Evolutionary conservation across 352 stramenopile species (phyloP).

Genomic region (Pythium rhizo-oryzae): DNA sequence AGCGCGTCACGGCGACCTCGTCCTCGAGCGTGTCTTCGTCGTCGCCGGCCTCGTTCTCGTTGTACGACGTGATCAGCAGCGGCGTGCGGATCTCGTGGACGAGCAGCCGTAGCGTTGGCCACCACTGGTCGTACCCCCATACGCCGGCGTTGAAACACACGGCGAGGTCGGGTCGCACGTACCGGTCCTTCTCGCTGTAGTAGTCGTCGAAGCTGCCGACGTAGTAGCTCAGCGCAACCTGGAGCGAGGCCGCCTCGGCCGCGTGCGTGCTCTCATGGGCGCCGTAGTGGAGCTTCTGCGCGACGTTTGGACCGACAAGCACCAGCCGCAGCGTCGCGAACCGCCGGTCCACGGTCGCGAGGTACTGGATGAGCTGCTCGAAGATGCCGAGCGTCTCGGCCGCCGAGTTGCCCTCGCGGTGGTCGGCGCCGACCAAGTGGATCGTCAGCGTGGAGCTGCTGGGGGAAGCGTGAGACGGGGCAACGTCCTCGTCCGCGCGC

Average conservation of each 20-base stretch:
- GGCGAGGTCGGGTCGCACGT: constrained; percentile 55
- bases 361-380: constrained; percentile 41
- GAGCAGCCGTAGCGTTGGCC: constrained; percentile 69
- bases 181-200: constrained; percentile 44
- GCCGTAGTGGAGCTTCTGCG: constrained; percentile 51
- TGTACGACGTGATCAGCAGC: constrained; percentile 86
- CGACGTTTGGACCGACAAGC: constrained; percentile 78
- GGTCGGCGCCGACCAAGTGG: constrained; percentile 74
- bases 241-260: constrained; percentile 20
- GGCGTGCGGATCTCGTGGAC: constrained; percentile 56
- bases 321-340: constrained; percentile 53
- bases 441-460: constrained; percentile 38
- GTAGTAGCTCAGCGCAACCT: constrained; percentile 68
- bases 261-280: constrained; percentile 29
- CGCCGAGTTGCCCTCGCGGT: constrained; percentile 70
- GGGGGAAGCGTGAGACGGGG: not conserved
- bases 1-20: constrained; percentile 42
- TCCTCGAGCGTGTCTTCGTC: constrained; percentile 80
- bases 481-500: not conserved
- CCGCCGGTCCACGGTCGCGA: constrained; percentile 36
- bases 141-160: constrained; percentile 88
- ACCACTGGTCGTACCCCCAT: constrained; percentile 89
- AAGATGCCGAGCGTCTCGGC: constrained; percentile 67
- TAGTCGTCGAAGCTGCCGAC: constrained; percentile 70
- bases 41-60: constrained; percentile 76